These are phyloP conservation scores for Xylona heveae DNA, from an alignment of 495 filamentous ascomycete genomes.

Conservation along the genomic window DNA sequence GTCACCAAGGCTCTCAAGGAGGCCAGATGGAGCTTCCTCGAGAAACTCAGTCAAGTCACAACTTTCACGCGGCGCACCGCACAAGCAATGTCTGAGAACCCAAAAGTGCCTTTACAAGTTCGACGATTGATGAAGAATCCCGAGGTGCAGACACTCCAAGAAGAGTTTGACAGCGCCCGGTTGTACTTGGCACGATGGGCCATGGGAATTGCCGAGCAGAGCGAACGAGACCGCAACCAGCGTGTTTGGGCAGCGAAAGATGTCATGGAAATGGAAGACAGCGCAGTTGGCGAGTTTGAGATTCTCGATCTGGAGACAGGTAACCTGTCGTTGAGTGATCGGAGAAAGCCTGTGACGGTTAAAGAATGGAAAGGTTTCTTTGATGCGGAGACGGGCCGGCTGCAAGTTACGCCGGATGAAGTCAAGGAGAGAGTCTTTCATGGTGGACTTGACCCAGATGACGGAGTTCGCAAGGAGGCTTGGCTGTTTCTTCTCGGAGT, in stretches of 20 bases:
- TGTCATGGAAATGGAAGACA: slow-evolving; percentile 83
- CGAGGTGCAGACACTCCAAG: slow-evolving; percentile 83
- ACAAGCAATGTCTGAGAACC: slow-evolving; percentile 76
- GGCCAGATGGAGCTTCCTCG: slow-evolving; percentile 84
- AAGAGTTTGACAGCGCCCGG: slow-evolving; percentile 91
- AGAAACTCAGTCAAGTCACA: slow-evolving; percentile 89
- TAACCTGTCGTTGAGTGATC: slow-evolving; percentile 45
- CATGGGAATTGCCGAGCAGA: slow-evolving; percentile 95
- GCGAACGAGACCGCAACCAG: slow-evolving; percentile 62
- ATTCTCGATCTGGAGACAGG: slow-evolving; percentile 65
- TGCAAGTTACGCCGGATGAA: slow-evolving; percentile 67
- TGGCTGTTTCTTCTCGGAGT: slow-evolving; percentile 91
- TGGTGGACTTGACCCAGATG: slow-evolving; percentile 71
- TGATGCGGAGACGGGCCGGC: slow-evolving; percentile 43
- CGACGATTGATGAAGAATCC: slow-evolving; percentile 71
- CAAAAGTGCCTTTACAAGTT: slow-evolving; percentile 70
- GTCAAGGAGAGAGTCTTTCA: slow-evolving; percentile 94
- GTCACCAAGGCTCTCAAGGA: slow-evolving; percentile 90
- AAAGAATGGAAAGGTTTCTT: slow-evolving; percentile 83
- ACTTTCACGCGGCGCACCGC: slow-evolving; percentile 85
- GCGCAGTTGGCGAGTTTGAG: slow-evolving; percentile 86
- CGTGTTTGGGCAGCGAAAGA: slow-evolving; percentile 87
- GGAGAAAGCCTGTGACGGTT: slow-evolving; percentile 52
- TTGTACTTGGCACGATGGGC: slow-evolving; percentile 92
- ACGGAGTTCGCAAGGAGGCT: slow-evolving; percentile 84